Evolutionary conservation across 2,329 filamentous ascomycete genomes (phyloP).

Genomic region (Sporothrix euskadiensis): DNA sequence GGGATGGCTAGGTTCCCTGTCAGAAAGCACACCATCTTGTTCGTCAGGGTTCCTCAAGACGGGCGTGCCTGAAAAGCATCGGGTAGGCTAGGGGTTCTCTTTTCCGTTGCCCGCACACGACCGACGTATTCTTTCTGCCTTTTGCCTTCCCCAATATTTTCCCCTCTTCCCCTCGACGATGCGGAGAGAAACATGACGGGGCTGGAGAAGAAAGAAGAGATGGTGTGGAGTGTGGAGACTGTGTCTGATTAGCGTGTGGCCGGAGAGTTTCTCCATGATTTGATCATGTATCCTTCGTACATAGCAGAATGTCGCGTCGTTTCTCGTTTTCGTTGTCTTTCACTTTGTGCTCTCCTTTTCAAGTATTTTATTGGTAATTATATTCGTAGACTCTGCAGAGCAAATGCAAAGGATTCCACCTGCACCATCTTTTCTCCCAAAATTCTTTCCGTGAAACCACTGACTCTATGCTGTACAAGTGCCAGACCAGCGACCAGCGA

Average conservation of each 20-base stretch:
- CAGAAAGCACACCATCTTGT: background rate
- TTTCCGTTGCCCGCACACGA: background rate
- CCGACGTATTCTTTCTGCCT: background rate
- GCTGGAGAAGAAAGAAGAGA: background rate
- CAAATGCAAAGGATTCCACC: background rate
- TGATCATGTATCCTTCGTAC: background rate
- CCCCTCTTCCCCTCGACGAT: background rate
- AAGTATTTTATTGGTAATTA: background rate
- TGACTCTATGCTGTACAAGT: background rate
- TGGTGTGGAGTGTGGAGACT: background rate
- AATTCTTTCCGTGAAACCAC: background rate
- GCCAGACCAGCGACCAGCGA: background rate
- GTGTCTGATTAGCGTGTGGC: background rate
- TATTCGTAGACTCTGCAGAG: background rate
- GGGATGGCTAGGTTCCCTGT: conserved; percentile 14
- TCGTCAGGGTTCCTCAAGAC: background rate
- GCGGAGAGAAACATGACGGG: background rate
- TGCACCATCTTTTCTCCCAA: background rate
- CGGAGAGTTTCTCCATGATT: background rate
- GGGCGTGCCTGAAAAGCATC: background rate
- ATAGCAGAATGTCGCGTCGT: background rate
- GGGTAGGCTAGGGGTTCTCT: background rate
- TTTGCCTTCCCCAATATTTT: background rate
- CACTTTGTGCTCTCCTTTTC: background rate
- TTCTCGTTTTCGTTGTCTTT: background rate